Base-by-base conservation (phyloP, 345 rosid genomes). In the Excoecaria agallocha region DNA sequence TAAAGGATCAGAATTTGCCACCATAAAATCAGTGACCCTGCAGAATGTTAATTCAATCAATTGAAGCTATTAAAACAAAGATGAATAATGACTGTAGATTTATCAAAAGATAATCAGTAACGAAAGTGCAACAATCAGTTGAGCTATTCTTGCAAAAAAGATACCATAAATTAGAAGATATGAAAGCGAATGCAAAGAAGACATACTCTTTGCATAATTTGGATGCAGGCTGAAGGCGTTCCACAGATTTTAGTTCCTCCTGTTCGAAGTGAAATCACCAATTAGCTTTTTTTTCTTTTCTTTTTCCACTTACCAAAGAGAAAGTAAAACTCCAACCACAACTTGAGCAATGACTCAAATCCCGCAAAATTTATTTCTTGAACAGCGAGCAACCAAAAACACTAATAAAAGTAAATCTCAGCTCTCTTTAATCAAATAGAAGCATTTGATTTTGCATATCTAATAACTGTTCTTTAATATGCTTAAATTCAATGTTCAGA, bases 181-280 rank as follows among this genome's bases (percentile, higher is more conserved):
- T n/a, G 58, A 12, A 55, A 6, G 46, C 37, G 58, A 73, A 56
- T 39, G 56, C 49, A 72, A 45, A 71, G 51, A 17, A 67, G 13
- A 72, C 96, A 58, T 83, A 94, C 98, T 89, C 98, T 84, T 94
- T 91, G 93, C 97, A 92, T 88, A 76, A 87, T 84, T 54, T 81
- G 69, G 97, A 90, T 62, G 98, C 89, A 6, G 89, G 91, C 75
- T 83, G 89, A 30, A 86, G 83, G 20, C 89, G 84, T 73, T 87
- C 79, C 0, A 85, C 63, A 39, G 89, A 85, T 80, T 89, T 93
- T 46, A 88, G 72, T 66, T 93, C 98, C 50, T 86, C 96, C 97
- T 92, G 90, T 54, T 75, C 76, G 70, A 68, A 70, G 25, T 19
- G 54, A 62, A 60, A 74, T 10, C 45, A 52, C 69, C 17, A 71